These are phyloP conservation scores for Eremothecium gossypii DNA, from an alignment of 1,139 yeast species.

Conservation along the genomic window DNA sequence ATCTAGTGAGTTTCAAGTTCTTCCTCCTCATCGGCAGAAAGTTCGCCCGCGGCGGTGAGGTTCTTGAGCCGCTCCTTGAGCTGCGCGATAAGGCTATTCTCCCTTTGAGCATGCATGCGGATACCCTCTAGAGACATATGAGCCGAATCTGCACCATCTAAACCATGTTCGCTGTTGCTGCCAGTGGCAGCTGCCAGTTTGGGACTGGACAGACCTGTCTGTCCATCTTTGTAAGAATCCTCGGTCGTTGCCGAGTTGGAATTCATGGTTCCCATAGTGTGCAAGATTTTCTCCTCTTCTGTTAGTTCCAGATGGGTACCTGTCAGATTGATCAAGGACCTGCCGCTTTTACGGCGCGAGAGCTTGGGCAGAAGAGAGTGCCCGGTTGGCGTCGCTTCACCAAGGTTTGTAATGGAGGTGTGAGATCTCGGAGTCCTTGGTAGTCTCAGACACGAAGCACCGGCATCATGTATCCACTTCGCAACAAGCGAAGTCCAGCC, in stretches of 20 bases:
- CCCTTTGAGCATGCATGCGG: background rate
- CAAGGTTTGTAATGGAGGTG: conserved; percentile 11
- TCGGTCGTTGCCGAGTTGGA: background rate
- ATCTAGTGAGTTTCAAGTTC: conserved; percentile 5
- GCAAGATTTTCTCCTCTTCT: conserved; percentile 42
- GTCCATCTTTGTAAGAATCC: too few species aligned
- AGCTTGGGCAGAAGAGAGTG: conserved; percentile 21
- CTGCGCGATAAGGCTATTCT: conserved; percentile 11
- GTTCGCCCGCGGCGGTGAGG: conserved; percentile 1
- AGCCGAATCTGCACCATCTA: background rate
- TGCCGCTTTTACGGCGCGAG: conserved; percentile 62
- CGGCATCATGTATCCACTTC: conserved; percentile 88
- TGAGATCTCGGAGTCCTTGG: conserved; percentile 40
- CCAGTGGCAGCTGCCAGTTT: too few species aligned
- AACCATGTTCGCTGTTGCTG: too few species aligned
- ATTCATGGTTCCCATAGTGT: conserved; percentile 20
- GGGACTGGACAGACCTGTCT: too few species aligned
- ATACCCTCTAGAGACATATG: background rate
- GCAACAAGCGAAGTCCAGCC: conserved; percentile 97
- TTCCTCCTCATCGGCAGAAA: conserved; percentile 6
- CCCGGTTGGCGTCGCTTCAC: conserved; percentile 7
- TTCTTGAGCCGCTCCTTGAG: conserved; percentile 18
- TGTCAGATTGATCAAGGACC: conserved; percentile 57
- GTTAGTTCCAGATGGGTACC: conserved; percentile 57
- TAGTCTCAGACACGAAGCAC: conserved; percentile 49